Base-by-base conservation (phyloP, 23 red algal genomes). In the Gracilaria gracilis region DNA sequence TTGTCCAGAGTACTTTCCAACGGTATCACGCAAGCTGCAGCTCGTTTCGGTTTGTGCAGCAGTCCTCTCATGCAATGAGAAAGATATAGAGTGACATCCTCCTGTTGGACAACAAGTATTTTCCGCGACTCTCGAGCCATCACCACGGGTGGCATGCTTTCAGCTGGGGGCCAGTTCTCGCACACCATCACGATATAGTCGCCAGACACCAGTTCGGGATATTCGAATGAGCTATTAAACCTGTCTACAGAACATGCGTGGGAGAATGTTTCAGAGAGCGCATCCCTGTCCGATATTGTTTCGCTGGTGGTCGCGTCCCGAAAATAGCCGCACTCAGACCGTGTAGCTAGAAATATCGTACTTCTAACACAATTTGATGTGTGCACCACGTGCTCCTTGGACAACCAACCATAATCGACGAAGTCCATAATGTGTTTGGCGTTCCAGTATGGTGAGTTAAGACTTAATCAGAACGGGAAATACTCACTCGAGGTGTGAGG, bases 1-100 rank as follows among this genome's bases (percentile, higher is more conserved):
- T 59, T 59, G n/a, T 59, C 55, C n/a, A 59, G n/a, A 59, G 19
- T 59, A 24, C n/a, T 59, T n/a, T 59, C n/a, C 55, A 15, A 59
- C 55, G 55, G 7, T n/a, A 59, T 15, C 55, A 59, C 55, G 55
- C 55, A 59, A 59, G 55, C 55, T 24, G 55, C 55, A 4, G 55
- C 55, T 24, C 55, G 5, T 24, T 11, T 59, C 16, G 55, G 55
- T 59, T 59, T 59, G 2, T 59, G 20, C 2, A 59, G 55, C 55
- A 12, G 2, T n/a, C 55, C 55, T 24, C 4, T 59, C 7, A 59
- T 4, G 19, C 55, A 59, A 4, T 24, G 55, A 59, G 55, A 59
- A 4, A 59, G 55, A 59, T 59, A 59, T n/a, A n/a, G 20, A 24
- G 7, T 20, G 5, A 59, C 55, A 4, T 59, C n/a, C n/a, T 59